These are phyloP conservation scores for Agaricus subrufescens DNA, from an alignment of 768 basidiomycete genomes.

Conservation along the genomic window DNA sequence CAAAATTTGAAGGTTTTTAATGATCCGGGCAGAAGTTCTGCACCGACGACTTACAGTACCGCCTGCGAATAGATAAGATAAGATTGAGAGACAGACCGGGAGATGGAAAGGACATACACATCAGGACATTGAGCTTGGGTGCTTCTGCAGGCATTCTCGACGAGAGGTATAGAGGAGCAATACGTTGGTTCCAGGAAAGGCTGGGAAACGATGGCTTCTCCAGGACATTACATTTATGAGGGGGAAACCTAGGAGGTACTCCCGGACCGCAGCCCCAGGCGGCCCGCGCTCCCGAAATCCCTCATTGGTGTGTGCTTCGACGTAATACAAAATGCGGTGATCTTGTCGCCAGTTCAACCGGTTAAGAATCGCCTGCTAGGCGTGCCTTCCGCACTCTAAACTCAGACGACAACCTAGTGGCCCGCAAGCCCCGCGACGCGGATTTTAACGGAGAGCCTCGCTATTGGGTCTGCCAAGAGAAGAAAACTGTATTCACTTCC, in stretches of 20 bases:
- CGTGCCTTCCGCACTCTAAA: no score
- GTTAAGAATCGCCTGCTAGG: no score
- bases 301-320: neutral
- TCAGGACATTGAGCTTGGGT: slow-evolving; percentile 63
- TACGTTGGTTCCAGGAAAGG: neutral
- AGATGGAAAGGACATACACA: slow-evolving; percentile 71
- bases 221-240: neutral
- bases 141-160: slow-evolving; percentile 35
- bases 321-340: no score
- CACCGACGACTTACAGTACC: slow-evolving; percentile 27
- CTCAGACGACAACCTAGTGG: no score
- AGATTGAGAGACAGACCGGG: no score
- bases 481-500: no score
- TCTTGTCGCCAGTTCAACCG: no score
- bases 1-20: slow-evolving; percentile 6
- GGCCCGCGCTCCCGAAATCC: slow-evolving; percentile 1
- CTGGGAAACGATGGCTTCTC: neutral
- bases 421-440: no score
- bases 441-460: no score
- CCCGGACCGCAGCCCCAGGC: slow-evolving; percentile 4
- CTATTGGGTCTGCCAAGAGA: no score
- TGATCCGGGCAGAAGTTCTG: neutral
- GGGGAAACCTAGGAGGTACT: slow-evolving; percentile 2
- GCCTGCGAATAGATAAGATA: slow-evolving; percentile 21
- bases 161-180: neutral